phyloP scores from a whole-genome alignment of 2,329 filamentous ascomycete genomes.

The Ophiostoma sp. region DNA sequence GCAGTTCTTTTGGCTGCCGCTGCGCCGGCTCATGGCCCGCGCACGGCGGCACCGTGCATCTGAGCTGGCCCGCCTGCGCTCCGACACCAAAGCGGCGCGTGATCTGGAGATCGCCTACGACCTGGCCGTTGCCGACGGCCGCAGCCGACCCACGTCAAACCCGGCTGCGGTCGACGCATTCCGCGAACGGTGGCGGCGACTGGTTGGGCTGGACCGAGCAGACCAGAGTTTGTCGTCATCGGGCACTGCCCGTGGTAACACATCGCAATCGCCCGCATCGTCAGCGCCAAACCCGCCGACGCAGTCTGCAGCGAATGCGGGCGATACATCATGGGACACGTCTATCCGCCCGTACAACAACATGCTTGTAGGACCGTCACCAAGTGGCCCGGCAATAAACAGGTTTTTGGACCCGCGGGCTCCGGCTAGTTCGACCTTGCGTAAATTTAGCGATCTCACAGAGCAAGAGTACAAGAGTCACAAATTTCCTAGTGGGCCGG shows the following conservation, averaged over 20 bases:
- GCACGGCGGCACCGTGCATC: constrained; percentile 36
- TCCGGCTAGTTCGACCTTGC: not conserved
- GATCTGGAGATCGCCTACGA: constrained; percentile 32
- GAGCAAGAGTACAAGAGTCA: constrained; percentile 19
- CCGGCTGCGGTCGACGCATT: constrained; percentile 29
- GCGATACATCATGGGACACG: constrained; percentile 9
- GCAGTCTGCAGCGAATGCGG: not conserved
- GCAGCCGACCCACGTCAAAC: constrained; percentile 30
- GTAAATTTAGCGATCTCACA: constrained; percentile 14
- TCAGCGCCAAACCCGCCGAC: not conserved
- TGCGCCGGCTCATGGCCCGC: constrained; percentile 38
- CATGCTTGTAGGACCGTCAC: not conserved
- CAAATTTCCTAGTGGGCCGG: constrained; percentile 3
- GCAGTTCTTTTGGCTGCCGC: constrained; percentile 37
- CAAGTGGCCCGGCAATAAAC: not conserved
- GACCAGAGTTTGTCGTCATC: not conserved
- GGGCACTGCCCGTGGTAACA: no score
- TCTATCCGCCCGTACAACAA: not conserved
- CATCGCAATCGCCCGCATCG: not conserved
- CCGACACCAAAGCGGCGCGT: constrained; percentile 29
- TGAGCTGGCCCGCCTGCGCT: constrained; percentile 35
- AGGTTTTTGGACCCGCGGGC: not conserved
- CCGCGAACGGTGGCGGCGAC: constrained; percentile 33
- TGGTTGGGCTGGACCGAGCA: constrained; percentile 26
- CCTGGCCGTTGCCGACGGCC: constrained; percentile 28